A percentile compares a stretch with the other conserved stretches of the same genome.
Conservation (phyloP, 148 eudicot genomes). For the Amaranthus hypochondriacus region DNA sequence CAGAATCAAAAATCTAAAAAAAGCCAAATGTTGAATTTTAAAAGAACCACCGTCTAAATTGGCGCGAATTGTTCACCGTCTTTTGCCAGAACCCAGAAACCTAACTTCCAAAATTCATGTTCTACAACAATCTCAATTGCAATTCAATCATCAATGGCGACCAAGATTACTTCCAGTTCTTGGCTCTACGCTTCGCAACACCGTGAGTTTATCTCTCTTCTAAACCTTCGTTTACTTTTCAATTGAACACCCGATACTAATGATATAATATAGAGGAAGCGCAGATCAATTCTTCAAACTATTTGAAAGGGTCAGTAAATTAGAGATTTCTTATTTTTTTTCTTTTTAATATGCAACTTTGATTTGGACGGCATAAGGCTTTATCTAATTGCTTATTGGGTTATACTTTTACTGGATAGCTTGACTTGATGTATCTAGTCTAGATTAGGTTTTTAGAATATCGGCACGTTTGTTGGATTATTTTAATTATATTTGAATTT, state of each 20-base stretch:
- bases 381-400: neutral
- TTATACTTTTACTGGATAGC: neutral
- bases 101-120: too few species aligned
- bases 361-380: neutral
- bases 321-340: neutral
- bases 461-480: neutral
- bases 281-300: too few species aligned
- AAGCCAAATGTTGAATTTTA: too few species aligned
- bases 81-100: too few species aligned
- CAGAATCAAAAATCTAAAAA: too few species aligned
- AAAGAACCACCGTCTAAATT: neutral
- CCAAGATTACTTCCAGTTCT: neutral
- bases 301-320: neutral
- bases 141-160: too few species aligned
- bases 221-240: neutral
- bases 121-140: too few species aligned
- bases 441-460: neutral
- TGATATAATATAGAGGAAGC: too few species aligned
- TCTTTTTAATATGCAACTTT: neutral
- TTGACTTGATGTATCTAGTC: neutral
- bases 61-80: conserved; percentile 6
- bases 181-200: neutral
- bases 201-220: neutral
- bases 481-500: too few species aligned
- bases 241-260: neutral